Percentiles rank a stretch among this genome's conserved stretches.
These are phyloP conservation scores for Elsinoe fawcettii DNA, from an alignment of 2,329 filamentous ascomycete genomes.

Conservation along the genomic window DNA sequence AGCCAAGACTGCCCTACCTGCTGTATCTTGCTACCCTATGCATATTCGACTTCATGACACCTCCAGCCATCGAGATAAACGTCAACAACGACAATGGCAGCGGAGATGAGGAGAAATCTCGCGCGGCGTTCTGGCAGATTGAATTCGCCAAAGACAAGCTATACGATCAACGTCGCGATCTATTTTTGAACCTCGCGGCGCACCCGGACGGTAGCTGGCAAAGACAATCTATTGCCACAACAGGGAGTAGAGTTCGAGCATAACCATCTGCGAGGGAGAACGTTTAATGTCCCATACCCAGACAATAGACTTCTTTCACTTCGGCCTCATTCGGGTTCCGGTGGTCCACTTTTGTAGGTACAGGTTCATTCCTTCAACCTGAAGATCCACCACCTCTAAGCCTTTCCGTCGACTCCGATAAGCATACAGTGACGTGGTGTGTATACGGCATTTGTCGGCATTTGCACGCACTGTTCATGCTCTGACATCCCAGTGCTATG, in stretches of 20 bases:
- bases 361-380: no score
- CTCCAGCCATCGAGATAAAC: neutral
- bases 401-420: neutral
- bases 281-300: neutral
- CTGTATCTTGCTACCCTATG: neutral
- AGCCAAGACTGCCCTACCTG: neutral
- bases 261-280: neutral
- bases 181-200: neutral
- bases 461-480: neutral
- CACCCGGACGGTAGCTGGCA: neutral
- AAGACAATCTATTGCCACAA: conserved; percentile 4
- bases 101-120: neutral
- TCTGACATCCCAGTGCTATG: neutral
- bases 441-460: neutral
- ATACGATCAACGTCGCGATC: neutral
- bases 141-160: neutral
- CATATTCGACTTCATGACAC: neutral
- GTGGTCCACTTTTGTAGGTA: neutral
- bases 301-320: neutral
- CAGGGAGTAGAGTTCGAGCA: conserved; percentile 7
- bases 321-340: neutral
- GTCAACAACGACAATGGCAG: neutral
- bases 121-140: neutral
- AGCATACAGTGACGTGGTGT: neutral
- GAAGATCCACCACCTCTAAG: no score